A percentile compares a stretch with the other conserved stretches of the same genome.
Conservation (phyloP, 2,329 filamentous ascomycete genomes). For the Lasiodiplodia citricola region DNA sequence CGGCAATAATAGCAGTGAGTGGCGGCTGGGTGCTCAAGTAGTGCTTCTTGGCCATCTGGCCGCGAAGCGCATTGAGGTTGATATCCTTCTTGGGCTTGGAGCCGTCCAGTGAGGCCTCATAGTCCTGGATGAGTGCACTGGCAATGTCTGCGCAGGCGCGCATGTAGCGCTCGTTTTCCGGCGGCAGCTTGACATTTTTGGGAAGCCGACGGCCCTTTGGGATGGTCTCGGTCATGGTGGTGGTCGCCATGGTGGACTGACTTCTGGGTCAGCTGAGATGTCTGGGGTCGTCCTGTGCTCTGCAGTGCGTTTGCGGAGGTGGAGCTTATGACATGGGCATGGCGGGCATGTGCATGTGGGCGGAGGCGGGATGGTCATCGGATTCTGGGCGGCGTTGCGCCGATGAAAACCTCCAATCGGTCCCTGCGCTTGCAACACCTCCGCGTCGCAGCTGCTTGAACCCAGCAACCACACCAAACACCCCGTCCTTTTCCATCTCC, state of each 20-base stretch:
- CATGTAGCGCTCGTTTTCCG: conserved; percentile 93
- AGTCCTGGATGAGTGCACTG: conserved; percentile 90
- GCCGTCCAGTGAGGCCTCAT: conserved; percentile 78
- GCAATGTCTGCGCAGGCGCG: conserved; percentile 95
- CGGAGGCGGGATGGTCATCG: conserved; percentile 13
- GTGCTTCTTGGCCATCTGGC: conserved; percentile 92
- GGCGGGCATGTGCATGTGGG: conserved; percentile 19
- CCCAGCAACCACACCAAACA: conserved; percentile 19
- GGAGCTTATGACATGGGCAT: conserved; percentile 23
- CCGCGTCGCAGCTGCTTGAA: conserved; percentile 21
- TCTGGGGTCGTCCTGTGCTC: not conserved
- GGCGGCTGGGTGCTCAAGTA: conserved; percentile 85
- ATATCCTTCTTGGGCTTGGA: conserved; percentile 80
- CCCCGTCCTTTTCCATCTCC: conserved; percentile 25
- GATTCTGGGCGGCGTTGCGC: conserved; percentile 12
- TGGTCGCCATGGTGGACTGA: conserved; percentile 63
- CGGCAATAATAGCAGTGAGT: conserved; percentile 94
- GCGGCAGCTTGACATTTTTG: conserved; percentile 77
- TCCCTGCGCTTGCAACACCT: conserved; percentile 27
- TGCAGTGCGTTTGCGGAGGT: conserved; percentile 11
- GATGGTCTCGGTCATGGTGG: conserved; percentile 60
- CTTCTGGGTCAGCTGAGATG: not conserved
- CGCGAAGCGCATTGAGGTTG: conserved; percentile 87
- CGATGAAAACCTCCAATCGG: conserved; percentile 26
- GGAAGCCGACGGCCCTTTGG: conserved; percentile 58